These are phyloP conservation scores for Kickxella alabastrina DNA, from an alignment of 192 early-diverging fungal species.

Conservation along the genomic window DNA sequence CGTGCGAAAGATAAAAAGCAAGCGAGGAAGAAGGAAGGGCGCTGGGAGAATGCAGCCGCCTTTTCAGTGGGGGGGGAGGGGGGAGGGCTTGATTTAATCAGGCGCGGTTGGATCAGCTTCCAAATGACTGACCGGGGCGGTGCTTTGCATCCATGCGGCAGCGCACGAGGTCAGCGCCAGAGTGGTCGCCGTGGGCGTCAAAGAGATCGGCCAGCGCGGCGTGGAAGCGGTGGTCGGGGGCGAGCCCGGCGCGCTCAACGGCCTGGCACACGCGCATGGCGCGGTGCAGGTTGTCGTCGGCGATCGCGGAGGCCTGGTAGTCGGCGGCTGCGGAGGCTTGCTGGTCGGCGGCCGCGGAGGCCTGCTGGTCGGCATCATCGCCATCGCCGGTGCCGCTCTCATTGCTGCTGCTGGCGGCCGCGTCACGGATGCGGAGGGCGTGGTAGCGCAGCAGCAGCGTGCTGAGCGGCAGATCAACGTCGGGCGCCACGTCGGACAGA, in stretches of 20 bases:
- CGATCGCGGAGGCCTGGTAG: constrained; percentile 20
- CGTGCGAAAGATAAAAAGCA: too few species aligned
- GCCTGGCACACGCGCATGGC: constrained; percentile 34
- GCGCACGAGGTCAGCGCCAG: constrained; percentile 35
- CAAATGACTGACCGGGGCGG: too few species aligned
- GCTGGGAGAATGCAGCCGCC: too few species aligned
- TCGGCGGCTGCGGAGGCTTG: constrained; percentile 18
- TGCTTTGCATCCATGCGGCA: too few species aligned
- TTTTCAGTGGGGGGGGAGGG: too few species aligned
- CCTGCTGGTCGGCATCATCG: constrained; percentile 17
- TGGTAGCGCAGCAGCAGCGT: constrained; percentile 41
- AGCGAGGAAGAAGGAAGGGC: too few species aligned
- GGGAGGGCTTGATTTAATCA: too few species aligned
- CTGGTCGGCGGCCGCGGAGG: constrained; percentile 25
- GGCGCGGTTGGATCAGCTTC: too few species aligned
- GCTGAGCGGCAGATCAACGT: constrained; percentile 34
- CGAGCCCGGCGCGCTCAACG: constrained; percentile 23
- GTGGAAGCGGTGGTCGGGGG: constrained; percentile 35
- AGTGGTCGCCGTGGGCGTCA: constrained; percentile 29
- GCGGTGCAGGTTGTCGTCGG: constrained; percentile 13
- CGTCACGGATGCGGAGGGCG: constrained; percentile 24
- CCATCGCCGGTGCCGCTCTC: not conserved
- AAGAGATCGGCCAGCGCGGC: constrained; percentile 38
- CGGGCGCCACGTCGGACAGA: constrained; percentile 2
- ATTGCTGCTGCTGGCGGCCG: not conserved